These are phyloP conservation scores for Microbotryum intermedium DNA, from an alignment of 1,284 basidiomycete species.

Conservation along the genomic window DNA sequence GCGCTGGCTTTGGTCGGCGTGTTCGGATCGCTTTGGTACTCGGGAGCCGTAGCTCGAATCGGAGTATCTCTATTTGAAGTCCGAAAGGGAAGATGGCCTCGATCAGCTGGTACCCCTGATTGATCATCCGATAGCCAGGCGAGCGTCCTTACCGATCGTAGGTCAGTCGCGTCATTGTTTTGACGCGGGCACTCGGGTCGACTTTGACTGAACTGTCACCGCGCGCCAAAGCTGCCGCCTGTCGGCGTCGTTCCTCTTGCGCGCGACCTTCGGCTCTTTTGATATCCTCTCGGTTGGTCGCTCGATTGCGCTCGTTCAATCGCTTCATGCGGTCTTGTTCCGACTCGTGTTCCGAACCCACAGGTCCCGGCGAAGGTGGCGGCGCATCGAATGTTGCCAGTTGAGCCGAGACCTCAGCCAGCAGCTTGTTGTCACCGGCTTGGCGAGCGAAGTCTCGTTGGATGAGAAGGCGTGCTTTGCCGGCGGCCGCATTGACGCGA, in stretches of 20 bases:
- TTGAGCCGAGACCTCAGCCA: conserved; percentile 1
- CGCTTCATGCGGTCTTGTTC: conserved; percentile 55
- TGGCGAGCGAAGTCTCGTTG: conserved; percentile 16
- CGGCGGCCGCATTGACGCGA: conserved; percentile 5
- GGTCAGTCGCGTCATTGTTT: conserved; percentile 47
- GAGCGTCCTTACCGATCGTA: conserved; percentile 20
- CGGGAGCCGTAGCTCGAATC: conserved; percentile 1
- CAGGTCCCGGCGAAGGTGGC: conserved; percentile 4
- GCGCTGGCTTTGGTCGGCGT: conserved; percentile 1
- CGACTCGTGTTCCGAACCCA: conserved; percentile 3
- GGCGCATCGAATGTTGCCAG: conserved; percentile 10
- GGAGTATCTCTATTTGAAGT: background rate
- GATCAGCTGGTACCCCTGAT: background rate
- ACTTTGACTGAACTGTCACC: conserved; percentile 43
- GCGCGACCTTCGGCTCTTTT: conserved; percentile 61
- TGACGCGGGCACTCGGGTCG: conserved; percentile 57
- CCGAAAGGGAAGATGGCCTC: background rate
- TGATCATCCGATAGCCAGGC: no score
- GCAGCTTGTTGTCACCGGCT: conserved; percentile 2
- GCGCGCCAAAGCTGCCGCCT: conserved; percentile 46
- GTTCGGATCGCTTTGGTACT: background rate
- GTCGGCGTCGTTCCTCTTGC: conserved; percentile 54
- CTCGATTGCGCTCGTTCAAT: conserved; percentile 81
- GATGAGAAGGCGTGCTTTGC: conserved; percentile 13
- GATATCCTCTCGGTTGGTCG: conserved; percentile 66